These are phyloP conservation scores for Kregervanrija fluxuum DNA, from an alignment of 805 yeast genomes.

Conservation along the genomic window DNA sequence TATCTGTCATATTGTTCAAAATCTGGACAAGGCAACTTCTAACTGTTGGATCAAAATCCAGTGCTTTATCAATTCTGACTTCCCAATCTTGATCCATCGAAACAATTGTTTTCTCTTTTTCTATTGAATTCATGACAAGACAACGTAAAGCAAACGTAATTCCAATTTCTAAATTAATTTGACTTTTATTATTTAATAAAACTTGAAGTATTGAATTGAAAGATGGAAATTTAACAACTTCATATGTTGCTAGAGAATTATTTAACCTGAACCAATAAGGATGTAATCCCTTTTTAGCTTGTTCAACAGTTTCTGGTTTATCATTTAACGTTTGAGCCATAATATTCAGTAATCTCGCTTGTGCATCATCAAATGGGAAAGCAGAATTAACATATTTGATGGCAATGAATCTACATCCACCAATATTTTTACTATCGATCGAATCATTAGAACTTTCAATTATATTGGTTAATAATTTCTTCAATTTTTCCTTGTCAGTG, in stretches of 20 bases:
- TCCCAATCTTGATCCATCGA: constrained; percentile 72
- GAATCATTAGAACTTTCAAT: constrained; percentile 23
- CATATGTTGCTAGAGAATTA: constrained; percentile 1
- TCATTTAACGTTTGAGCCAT: constrained; percentile 48
- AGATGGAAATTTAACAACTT: constrained; percentile 42
- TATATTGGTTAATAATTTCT: constrained; percentile 22
- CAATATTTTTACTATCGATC: background rate
- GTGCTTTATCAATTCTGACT: constrained; percentile 57
- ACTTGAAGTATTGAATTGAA: constrained; percentile 35
- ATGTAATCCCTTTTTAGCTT: constrained; percentile 70
- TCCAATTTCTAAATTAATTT: constrained; percentile 28
- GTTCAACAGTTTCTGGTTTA: constrained; percentile 70
- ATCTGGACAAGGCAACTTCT: constrained; percentile 21
- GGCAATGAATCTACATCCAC: constrained; percentile 52
- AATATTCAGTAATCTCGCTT: constrained; percentile 61
- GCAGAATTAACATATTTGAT: constrained; percentile 58
- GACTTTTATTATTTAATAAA: constrained; percentile 20
- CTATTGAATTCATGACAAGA: constrained; percentile 57
- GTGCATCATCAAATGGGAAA: constrained; percentile 59
- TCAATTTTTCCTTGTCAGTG: constrained; percentile 35
- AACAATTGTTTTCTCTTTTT: constrained; percentile 46
- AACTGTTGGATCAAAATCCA: constrained; percentile 54
- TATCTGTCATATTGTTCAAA: constrained; percentile 10
- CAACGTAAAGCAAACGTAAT: constrained; percentile 49
- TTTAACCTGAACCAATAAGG: constrained; percentile 71